Base-by-base conservation (phyloP, 805 yeast species). In the Wickerhamiella spandovensis region DNA sequence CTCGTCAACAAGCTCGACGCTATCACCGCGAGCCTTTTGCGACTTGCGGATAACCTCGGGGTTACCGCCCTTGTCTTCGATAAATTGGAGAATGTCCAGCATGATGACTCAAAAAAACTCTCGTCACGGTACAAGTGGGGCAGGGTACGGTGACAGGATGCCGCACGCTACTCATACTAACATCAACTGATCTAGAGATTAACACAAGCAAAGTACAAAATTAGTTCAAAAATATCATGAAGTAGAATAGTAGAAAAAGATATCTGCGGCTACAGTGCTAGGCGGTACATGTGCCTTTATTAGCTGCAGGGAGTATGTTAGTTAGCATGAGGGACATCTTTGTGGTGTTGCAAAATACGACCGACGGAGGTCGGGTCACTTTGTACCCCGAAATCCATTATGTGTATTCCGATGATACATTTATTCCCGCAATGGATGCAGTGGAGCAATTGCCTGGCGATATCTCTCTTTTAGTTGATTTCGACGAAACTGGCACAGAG, bases 1-100 rank as follows among this genome's bases (percentile, higher is more conserved):
- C 71, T 90, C 96, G 67, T 92, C 98, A 48, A 92, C 97, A 48
- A 92, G 64, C 69, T 92, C 98, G 48, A 89, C 97, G 35, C 92
- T 72, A 60, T 78, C 97, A 54, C 95, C 95, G 74, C 98, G 87
- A 55, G 94, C 95, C 67, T 72, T 79, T 70, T 92, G 98, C 38
- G 97, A 89, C 63, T 72, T 78, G 67, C 83, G 83, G 65, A 92
- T 87, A 49, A 73, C 73, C 59, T 89, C 90, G 43, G 98, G 96
- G 67, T 89, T 79, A 55, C 98, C 98, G 53, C 98, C 98, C 71
- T 88, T 90, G 65, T 92, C 98, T 60, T 81, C 95, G 60, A 92
- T 82, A 67, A 92, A 92, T 65, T 84, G 84, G 58, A 82, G 74
- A 58, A 92, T 86, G 68, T 92, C 98, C 70, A 92, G 80, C 98